Conservation (phyloP, 305 asterid genomes). For the Fraxinus paxiana region DNA sequence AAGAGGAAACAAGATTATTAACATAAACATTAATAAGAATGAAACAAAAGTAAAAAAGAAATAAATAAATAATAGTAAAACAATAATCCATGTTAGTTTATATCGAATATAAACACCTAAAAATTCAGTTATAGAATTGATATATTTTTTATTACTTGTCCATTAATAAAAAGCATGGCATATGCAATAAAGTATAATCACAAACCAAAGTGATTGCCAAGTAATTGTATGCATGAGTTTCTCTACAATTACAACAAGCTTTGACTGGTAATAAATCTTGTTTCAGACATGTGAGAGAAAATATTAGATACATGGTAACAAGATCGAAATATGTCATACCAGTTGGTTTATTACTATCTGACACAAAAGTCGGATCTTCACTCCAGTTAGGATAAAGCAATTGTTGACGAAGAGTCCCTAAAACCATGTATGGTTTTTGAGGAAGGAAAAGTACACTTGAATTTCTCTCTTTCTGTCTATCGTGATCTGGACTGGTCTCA, state of each 20-base stretch:
- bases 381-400: conserved; percentile 82
- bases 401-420: conserved; percentile 89
- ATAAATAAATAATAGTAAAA: not conserved
- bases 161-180: not conserved
- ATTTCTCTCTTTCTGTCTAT: conserved; percentile 28
- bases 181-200: not conserved
- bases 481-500: conserved; percentile 21
- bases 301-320: conserved; percentile 18
- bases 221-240: not conserved
- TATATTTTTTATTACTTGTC: not conserved
- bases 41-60: not conserved
- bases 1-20: not conserved
- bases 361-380: conserved; percentile 34
- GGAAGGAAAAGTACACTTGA: conserved; percentile 81
- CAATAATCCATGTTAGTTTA: not conserved
- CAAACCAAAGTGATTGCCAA: not conserved
- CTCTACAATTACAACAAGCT: not conserved
- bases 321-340: conserved; percentile 37
- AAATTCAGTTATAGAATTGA: not conserved
- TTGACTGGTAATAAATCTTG: not conserved
- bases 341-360: conserved; percentile 37
- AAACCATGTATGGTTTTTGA: conserved; percentile 88
- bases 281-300: conserved; percentile 16
- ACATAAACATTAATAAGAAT: not conserved
- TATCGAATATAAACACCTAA: not conserved